These are phyloP conservation scores for Pleurotus tuber-regium DNA, from an alignment of 768 basidiomycete species.

Conservation along the genomic window DNA sequence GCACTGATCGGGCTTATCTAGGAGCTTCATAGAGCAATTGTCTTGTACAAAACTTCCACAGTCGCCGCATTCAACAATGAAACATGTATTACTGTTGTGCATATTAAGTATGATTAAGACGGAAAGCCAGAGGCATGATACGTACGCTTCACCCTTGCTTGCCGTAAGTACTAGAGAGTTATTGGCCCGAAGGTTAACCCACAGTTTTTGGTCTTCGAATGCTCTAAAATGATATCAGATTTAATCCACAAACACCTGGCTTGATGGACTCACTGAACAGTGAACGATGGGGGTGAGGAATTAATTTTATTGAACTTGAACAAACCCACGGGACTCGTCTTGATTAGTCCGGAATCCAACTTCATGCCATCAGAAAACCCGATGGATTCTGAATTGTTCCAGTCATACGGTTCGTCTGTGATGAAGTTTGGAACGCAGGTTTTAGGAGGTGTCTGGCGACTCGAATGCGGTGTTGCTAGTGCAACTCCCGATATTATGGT, in stretches of 20 bases:
- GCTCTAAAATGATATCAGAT: not conserved
- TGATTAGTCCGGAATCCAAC: not conserved
- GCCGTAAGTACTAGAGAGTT: not conserved
- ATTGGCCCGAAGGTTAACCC: not conserved
- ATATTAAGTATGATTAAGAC: too few species aligned
- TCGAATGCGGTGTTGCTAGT: not conserved
- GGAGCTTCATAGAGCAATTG: conserved; percentile 4
- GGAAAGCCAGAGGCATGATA: too few species aligned
- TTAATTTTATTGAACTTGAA: conserved; percentile 3
- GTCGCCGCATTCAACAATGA: conserved; percentile 1
- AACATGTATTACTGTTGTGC: not conserved
- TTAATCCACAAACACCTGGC: not conserved
- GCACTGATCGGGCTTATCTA: conserved; percentile 1
- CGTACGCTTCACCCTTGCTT: not conserved
- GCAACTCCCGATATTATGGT: not conserved
- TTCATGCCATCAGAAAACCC: not conserved
- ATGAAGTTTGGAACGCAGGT: conserved; percentile 1
- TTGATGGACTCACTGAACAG: not conserved
- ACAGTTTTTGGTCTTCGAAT: not conserved
- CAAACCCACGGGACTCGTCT: not conserved
- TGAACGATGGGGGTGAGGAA: not conserved
- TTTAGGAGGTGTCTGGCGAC: not conserved
- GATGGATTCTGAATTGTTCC: conserved; percentile 5
- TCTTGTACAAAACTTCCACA: conserved; percentile 3
- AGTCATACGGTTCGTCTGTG: not conserved